A percentile compares a stretch with the other conserved stretches of the same genome.
These are phyloP conservation scores for Dactylellina leptospora DNA, from an alignment of 2,329 filamentous ascomycete genomes.

Conservation along the genomic window DNA sequence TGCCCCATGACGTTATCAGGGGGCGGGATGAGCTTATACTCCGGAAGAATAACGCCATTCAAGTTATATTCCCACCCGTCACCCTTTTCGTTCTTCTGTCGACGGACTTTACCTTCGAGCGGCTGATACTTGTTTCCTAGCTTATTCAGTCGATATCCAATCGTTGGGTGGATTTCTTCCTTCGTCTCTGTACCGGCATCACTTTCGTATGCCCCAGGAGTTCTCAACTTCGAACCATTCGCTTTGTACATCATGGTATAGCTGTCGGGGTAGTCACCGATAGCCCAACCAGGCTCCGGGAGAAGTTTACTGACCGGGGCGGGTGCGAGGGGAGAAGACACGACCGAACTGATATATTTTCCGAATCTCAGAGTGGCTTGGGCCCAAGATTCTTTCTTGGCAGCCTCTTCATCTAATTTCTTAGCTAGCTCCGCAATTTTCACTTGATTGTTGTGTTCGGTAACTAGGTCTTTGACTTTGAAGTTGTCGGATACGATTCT, in stretches of 20 bases:
- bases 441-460: conserved; percentile 6
- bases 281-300: conserved; percentile 15
- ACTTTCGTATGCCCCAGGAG: conserved; percentile 3
- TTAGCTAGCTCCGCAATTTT: not conserved
- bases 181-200: not conserved
- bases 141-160: conserved; percentile 14
- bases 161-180: conserved; percentile 21
- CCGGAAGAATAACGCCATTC: not conserved
- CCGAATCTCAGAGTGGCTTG: not conserved
- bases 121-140: not conserved
- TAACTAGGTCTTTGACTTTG: conserved; percentile 12
- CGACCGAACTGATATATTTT: conserved; percentile 31
- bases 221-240: not conserved
- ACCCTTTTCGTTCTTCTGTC: not conserved
- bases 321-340: not conserved
- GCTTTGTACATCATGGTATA: conserved; percentile 7
- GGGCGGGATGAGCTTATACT: conserved; percentile 4
- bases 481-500: not conserved
- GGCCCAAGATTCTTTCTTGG: conserved; percentile 2
- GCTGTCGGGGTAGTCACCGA: not conserved
- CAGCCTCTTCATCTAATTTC: conserved; percentile 13
- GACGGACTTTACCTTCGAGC: not conserved
- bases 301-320: not conserved
- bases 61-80: not conserved
- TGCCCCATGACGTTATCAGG: not conserved